phyloP scores from a whole-genome alignment of 495 filamentous ascomycete genomes.

The Xylaria telfairii region DNA sequence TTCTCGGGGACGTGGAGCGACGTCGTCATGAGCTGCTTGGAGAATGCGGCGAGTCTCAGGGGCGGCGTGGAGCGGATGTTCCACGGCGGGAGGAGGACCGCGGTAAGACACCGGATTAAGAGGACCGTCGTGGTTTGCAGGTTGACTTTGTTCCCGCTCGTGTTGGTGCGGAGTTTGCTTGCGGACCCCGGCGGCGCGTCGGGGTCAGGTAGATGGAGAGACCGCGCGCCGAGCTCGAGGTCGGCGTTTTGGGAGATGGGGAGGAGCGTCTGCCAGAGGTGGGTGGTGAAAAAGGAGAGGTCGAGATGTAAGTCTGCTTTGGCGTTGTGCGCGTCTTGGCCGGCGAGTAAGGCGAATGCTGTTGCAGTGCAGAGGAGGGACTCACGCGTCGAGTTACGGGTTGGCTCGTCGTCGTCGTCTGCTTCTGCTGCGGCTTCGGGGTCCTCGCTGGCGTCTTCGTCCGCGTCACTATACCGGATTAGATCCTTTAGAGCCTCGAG shows the following conservation, averaged over 20 bases:
- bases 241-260: constrained; percentile 79
- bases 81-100: constrained; percentile 72
- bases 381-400: constrained; percentile 78
- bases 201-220: constrained; percentile 80
- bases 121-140: constrained; percentile 91
- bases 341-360: constrained; percentile 89
- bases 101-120: constrained; percentile 81
- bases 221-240: constrained; percentile 82
- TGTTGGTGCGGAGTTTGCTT: constrained; percentile 30
- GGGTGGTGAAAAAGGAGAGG: constrained; percentile 90
- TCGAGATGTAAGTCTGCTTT: constrained; percentile 76
- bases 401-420: constrained; percentile 46
- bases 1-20: constrained; percentile 90
- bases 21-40: constrained; percentile 84
- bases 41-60: constrained; percentile 82
- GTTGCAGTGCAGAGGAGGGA: constrained; percentile 94
- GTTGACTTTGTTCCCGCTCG: constrained; percentile 74
- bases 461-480: constrained; percentile 67
- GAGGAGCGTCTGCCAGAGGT: constrained; percentile 86
- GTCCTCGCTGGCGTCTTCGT: constrained; percentile 47
- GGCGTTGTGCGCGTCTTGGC: constrained; percentile 79
- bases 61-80: constrained; percentile 70
- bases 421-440: constrained; percentile 47
- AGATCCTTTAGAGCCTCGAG: constrained; percentile 93
- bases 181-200: constrained; percentile 50